Conservation (phyloP, 2,329 filamentous ascomycete species). For the Fusarium sambucinum region DNA sequence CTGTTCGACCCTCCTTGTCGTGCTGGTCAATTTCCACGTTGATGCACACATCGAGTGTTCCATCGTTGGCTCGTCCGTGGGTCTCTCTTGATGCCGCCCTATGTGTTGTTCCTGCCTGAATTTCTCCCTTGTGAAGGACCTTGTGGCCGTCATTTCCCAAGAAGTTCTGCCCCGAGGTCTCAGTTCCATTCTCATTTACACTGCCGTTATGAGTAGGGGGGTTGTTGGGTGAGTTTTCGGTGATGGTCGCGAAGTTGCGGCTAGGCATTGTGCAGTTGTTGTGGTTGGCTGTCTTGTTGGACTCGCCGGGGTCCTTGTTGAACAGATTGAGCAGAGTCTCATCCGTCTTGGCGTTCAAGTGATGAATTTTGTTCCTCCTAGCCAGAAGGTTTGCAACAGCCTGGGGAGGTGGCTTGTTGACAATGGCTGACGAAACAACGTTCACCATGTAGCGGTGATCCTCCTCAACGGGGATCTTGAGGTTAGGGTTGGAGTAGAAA, state of each 20-base stretch:
- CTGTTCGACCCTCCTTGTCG: conserved; percentile 82
- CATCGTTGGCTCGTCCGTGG: conserved; percentile 68
- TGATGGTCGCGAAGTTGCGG: conserved; percentile 91
- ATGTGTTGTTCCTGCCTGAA: conserved; percentile 82
- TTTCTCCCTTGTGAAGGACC: conserved; percentile 80
- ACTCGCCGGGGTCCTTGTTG: conserved; percentile 84
- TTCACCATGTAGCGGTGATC: conserved; percentile 97
- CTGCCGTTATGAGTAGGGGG: conserved; percentile 43
- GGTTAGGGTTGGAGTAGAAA: conserved; percentile 90
- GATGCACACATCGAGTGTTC: conserved; percentile 82
- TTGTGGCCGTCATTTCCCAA: conserved; percentile 73
- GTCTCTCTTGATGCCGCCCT: conserved; percentile 72
- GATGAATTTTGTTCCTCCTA: conserved; percentile 85
- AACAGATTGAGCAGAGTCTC: conserved; percentile 96
- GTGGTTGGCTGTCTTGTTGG: conserved; percentile 76
- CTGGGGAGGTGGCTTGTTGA: conserved; percentile 91
- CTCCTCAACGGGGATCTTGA: conserved; percentile 79
- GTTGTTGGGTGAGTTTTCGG: conserved; percentile 81
- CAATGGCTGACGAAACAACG: conserved; percentile 92
- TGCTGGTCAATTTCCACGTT: conserved; percentile 90
- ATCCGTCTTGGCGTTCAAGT: conserved; percentile 79
- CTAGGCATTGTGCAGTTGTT: conserved; percentile 93
- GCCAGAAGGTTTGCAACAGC: conserved; percentile 92
- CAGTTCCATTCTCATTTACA: conserved; percentile 33
- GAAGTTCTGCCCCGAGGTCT: conserved; percentile 48